Conservation (phyloP, 495 filamentous ascomycete genomes). For the Neurospora sp. region DNA sequence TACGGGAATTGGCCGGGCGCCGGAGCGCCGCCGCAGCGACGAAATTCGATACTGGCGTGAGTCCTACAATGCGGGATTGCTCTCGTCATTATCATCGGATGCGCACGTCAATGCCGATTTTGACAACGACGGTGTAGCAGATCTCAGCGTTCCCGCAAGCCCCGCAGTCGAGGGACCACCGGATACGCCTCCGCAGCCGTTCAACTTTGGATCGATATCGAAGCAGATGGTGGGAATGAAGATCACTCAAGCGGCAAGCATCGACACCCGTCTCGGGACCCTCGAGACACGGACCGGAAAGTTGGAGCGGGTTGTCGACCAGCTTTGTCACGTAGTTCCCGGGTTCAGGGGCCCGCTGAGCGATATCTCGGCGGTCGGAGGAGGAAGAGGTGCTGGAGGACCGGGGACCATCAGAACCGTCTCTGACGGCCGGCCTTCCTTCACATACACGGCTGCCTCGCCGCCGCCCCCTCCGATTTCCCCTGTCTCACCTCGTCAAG, state of each 20-base stretch:
- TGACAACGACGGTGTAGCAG: constrained; percentile 27
- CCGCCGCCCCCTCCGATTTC: constrained; percentile 21
- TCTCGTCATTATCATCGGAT: constrained; percentile 40
- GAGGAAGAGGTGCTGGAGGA: background rate
- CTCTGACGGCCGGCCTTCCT: background rate
- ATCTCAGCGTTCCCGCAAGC: constrained; percentile 23
- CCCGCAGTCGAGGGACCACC: constrained; percentile 22
- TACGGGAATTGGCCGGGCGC: constrained; percentile 3
- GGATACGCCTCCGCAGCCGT: constrained; percentile 38
- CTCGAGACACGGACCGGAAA: constrained; percentile 38
- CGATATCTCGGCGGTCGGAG: constrained; percentile 10
- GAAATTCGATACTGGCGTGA: constrained; percentile 50
- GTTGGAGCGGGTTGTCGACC: constrained; percentile 36
- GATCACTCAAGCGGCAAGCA: constrained; percentile 40
- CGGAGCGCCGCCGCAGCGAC: constrained; percentile 39
- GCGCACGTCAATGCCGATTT: constrained; percentile 26
- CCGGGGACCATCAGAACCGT: background rate
- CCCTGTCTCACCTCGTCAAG: constrained; percentile 1
- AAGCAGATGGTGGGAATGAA: constrained; percentile 42
- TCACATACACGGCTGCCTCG: constrained; percentile 17
- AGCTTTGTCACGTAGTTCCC: constrained; percentile 32
- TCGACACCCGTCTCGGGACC: constrained; percentile 37
- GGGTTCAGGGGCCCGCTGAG: constrained; percentile 22
- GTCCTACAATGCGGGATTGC: constrained; percentile 35
- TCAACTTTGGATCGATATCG: constrained; percentile 37